phyloP scores from a whole-genome alignment of 2,329 filamentous ascomycete species.

The Polytolypa hystricis region DNA sequence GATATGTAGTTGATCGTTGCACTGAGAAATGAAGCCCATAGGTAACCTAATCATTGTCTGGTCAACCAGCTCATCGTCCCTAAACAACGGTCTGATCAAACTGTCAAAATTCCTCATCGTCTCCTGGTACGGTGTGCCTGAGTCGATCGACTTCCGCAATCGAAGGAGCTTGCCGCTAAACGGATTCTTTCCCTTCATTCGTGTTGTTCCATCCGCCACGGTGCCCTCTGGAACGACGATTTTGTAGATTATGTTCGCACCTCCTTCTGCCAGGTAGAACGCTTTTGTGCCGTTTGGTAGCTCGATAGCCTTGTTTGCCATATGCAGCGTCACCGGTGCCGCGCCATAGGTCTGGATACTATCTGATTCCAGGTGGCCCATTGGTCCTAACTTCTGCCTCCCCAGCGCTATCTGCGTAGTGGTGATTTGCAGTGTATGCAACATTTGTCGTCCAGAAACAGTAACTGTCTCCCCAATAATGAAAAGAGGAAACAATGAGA shows the following conservation, averaged over 20 bases:
- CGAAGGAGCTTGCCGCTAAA: constrained; percentile 44
- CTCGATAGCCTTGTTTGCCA: constrained; percentile 18
- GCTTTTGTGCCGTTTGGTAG: constrained; percentile 26
- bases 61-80: constrained; percentile 42
- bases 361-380: constrained; percentile 1
- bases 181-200: constrained; percentile 10
- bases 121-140: constrained; percentile 41
- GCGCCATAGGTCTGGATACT: not conserved
- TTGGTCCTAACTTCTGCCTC: not conserved
- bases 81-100: constrained; percentile 45
- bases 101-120: constrained; percentile 30
- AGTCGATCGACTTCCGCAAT: constrained; percentile 47
- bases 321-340: not conserved
- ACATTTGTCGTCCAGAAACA: no score
- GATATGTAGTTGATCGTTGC: constrained; percentile 42
- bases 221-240: constrained; percentile 33
- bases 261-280: constrained; percentile 53
- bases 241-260: constrained; percentile 65
- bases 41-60: constrained; percentile 44
- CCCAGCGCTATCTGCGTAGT: no score
- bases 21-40: constrained; percentile 35
- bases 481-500: no score
- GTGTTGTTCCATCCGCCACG: constrained; percentile 20
- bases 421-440: no score
- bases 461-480: no score